phyloP scores from a whole-genome alignment of 73 alveolate species.

The Paramecium sexaurelia region DNA sequence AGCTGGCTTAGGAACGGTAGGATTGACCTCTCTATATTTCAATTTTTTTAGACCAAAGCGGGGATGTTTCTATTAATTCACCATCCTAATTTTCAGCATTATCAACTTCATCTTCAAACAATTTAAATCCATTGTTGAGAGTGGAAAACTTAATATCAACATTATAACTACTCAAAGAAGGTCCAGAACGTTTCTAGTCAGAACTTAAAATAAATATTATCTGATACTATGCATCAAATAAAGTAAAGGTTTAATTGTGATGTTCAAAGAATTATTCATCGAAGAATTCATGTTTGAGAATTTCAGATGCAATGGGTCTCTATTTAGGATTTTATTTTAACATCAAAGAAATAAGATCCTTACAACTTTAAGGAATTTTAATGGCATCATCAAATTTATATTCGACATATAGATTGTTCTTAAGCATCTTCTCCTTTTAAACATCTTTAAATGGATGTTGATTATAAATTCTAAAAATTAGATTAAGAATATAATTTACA shows the following conservation, averaged over 20 bases:
- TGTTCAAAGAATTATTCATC: slow-evolving; percentile 2
- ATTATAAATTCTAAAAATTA: background rate
- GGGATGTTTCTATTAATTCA: background rate
- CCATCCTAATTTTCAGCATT: background rate
- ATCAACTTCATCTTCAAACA: slow-evolving; percentile 1
- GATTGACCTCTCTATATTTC: background rate
- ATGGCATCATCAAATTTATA: slow-evolving; percentile 19
- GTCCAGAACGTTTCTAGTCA: background rate
- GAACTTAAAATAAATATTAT: background rate
- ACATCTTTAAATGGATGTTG: background rate
- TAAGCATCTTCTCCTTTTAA: background rate
- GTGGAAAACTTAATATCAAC: background rate
- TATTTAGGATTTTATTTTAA: background rate
- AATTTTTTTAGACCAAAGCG: slow-evolving; percentile 11
- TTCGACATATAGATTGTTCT: background rate
- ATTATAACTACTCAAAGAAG: background rate
- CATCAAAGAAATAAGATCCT: background rate
- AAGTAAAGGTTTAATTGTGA: too few relatives aligned
- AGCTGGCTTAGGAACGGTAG: background rate
- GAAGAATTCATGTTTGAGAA: background rate
- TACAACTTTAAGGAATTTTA: slow-evolving; percentile 30
- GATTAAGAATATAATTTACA: background rate
- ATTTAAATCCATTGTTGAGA: background rate
- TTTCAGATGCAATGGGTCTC: background rate
- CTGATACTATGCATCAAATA: background rate